A percentile compares a stretch with the other conserved stretches of the same genome.
Conservation (phyloP, 2,329 filamentous ascomycete species). For the Alternaria tenuissima region DNA sequence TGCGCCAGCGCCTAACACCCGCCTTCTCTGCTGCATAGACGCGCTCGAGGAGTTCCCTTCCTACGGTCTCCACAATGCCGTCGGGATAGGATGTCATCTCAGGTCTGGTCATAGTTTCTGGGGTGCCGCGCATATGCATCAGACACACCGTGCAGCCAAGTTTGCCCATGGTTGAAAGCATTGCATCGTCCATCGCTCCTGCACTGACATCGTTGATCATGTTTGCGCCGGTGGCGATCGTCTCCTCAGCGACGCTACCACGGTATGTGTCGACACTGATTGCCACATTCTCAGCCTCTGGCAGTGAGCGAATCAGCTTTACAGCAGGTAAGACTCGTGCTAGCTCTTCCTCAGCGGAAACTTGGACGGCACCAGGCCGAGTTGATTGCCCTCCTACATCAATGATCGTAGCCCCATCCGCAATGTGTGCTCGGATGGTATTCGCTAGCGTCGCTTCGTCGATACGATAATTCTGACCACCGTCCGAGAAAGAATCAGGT, state of each 20-base stretch:
- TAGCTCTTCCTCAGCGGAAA: conserved; percentile 77
- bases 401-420: conserved; percentile 79
- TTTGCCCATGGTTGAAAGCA: conserved; percentile 81
- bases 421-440: conserved; percentile 70
- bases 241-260: conserved; percentile 78
- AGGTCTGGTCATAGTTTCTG: conserved; percentile 75
- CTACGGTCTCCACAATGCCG: conserved; percentile 72
- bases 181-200: conserved; percentile 77
- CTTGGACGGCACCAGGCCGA: conserved; percentile 74
- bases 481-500: conserved; percentile 96
- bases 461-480: conserved; percentile 63
- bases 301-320: conserved; percentile 71
- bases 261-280: conserved; percentile 95
- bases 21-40: conserved; percentile 79
- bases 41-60: conserved; percentile 72
- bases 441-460: conserved; percentile 61
- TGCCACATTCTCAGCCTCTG: conserved; percentile 68
- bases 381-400: conserved; percentile 96
- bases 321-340: conserved; percentile 82
- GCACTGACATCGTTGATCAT: conserved; percentile 96
- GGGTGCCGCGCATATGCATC: conserved; percentile 94
- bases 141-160: conserved; percentile 81
- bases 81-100: conserved; percentile 67
- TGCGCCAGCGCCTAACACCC: conserved; percentile 89
- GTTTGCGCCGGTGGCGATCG: conserved; percentile 81